These are phyloP conservation scores for Puccinia hordei DNA, from an alignment of 1,284 basidiomycete genomes.

Conservation along the genomic window DNA sequence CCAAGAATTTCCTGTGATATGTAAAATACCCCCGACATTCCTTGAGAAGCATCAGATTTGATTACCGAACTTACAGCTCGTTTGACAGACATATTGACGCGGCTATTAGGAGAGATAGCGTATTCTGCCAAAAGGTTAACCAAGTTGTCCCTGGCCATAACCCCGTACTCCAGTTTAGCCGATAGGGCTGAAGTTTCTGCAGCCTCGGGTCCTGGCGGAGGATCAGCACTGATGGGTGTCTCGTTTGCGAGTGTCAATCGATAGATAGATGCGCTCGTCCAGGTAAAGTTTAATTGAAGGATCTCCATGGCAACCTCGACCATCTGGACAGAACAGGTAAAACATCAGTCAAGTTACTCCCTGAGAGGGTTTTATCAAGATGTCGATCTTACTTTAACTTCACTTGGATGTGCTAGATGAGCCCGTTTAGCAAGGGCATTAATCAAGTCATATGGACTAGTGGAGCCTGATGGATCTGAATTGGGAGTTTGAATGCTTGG, in stretches of 20 bases:
- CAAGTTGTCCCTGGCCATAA: slow-evolving; percentile 26
- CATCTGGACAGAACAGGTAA: slow-evolving; percentile 15
- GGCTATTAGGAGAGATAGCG: background rate
- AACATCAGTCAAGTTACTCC: background rate
- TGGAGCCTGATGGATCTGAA: background rate
- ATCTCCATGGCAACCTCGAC: slow-evolving; percentile 48
- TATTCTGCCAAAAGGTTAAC: slow-evolving; percentile 20
- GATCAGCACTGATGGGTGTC: background rate
- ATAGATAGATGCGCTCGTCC: slow-evolving; percentile 33
- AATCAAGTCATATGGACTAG: slow-evolving; percentile 76
- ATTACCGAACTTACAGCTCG: slow-evolving; percentile 19
- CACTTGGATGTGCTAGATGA: slow-evolving; percentile 81
- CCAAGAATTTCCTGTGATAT: background rate
- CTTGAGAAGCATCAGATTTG: too few species aligned
- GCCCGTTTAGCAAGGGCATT: slow-evolving; percentile 80
- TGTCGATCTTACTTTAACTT: slow-evolving; percentile 68
- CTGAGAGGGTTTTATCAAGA: background rate
- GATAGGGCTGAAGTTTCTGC: background rate
- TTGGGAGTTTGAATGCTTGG: slow-evolving; percentile 10
- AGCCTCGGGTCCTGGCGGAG: background rate
- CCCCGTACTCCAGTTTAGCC: slow-evolving; percentile 15
- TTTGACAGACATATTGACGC: slow-evolving; percentile 18
- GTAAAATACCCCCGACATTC: background rate
- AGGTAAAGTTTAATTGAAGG: slow-evolving; percentile 45
- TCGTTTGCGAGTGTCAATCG: background rate